Percentiles rank a stretch among this genome's conserved stretches.
These are phyloP conservation scores for Porpolomopsis calyptriformis DNA, from an alignment of 768 basidiomycete genomes.

Conservation along the genomic window DNA sequence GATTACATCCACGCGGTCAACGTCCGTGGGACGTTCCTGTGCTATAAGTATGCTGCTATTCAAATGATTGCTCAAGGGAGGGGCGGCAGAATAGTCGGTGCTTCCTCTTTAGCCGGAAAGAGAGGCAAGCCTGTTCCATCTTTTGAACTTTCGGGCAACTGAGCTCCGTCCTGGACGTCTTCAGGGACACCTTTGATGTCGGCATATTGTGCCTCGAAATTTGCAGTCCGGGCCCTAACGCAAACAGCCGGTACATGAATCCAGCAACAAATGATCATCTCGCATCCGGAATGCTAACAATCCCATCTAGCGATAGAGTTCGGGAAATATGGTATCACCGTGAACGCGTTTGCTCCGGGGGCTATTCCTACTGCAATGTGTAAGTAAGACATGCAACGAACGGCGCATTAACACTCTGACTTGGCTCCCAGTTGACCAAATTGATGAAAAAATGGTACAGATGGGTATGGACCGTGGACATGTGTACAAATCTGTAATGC, in stretches of 20 bases:
- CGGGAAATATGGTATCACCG: conserved; percentile 28
- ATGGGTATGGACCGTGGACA: background rate
- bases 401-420: background rate
- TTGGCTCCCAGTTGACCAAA: background rate
- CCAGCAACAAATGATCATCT: background rate
- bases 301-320: conserved; percentile 24
- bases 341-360: conserved; percentile 33
- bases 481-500: background rate
- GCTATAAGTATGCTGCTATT: conserved; percentile 52
- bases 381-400: background rate
- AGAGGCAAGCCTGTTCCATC: conserved; percentile 12
- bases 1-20: conserved; percentile 40
- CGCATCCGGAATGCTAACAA: background rate
- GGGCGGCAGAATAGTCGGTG: conserved; percentile 47
- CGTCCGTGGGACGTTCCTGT: conserved; percentile 46
- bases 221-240: conserved; percentile 30
- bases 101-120: conserved; percentile 23
- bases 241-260: conserved; percentile 25
- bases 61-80: conserved; percentile 47
- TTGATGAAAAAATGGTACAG: background rate
- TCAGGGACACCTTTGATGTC: conserved; percentile 4
- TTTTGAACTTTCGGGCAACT: background rate
- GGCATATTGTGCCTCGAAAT: conserved; percentile 28
- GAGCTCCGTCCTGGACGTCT: background rate
- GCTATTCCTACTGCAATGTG: background rate